A percentile compares a stretch with the other conserved stretches of the same genome.
Conservation (phyloP, 371 early-diverging fungal genomes). For the Rhizopus arrhizus region DNA sequence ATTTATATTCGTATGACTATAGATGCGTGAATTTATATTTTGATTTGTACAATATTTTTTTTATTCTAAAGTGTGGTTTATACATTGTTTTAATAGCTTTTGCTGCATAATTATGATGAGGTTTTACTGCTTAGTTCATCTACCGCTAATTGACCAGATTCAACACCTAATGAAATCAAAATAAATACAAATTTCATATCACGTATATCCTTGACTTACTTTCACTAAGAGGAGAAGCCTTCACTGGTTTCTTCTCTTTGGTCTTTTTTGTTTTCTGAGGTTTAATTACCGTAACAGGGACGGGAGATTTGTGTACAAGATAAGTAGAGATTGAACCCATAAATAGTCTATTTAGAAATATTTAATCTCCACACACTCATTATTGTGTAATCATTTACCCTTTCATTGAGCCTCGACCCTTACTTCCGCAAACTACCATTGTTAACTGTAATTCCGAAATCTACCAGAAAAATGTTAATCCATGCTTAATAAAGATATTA, state of each 20-base stretch:
- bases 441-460: slow-evolving; percentile 54
- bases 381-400: slow-evolving; percentile 42
- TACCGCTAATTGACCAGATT: slow-evolving; percentile 40
- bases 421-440: slow-evolving; percentile 63
- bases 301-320: slow-evolving; percentile 62
- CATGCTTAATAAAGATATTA: not conserved
- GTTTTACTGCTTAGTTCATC: slow-evolving; percentile 36
- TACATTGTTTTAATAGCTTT: not conserved
- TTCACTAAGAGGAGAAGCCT: slow-evolving; percentile 37
- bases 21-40: too few species aligned
- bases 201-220: slow-evolving; percentile 30
- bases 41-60: too few species aligned
- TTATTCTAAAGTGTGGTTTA: too few species aligned
- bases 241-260: slow-evolving; percentile 21
- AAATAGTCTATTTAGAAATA: slow-evolving; percentile 29
- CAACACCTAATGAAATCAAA: slow-evolving; percentile 24
- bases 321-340: slow-evolving; percentile 62
- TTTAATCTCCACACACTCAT: slow-evolving; percentile 1
- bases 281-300: slow-evolving; percentile 61
- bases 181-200: not conserved
- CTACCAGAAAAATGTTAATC: slow-evolving; percentile 15
- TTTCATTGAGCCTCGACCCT: slow-evolving; percentile 59
- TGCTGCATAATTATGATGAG: not conserved
- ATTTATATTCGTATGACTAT: too few species aligned
- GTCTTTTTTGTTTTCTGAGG: slow-evolving; percentile 47